phyloP scores from a whole-genome alignment of 148 eudicot genomes.

The Dysphania ambrosioides region DNA sequence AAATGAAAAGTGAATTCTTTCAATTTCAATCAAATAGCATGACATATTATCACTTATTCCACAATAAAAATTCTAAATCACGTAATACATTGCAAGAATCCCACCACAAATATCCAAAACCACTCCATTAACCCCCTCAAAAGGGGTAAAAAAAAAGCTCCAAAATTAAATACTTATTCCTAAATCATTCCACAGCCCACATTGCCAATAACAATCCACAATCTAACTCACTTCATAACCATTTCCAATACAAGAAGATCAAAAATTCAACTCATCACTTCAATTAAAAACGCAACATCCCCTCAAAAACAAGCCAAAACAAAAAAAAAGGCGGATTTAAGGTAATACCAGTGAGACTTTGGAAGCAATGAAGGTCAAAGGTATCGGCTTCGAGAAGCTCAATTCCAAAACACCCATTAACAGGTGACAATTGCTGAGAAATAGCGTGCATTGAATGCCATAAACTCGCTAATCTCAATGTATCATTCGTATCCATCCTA shows the following conservation, averaged over 20 bases:
- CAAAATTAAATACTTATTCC: no score
- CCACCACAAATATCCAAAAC: no score
- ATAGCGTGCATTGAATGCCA: conserved; percentile 99
- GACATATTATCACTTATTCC: no score
- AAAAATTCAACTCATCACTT: background rate
- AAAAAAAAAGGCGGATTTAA: no score
- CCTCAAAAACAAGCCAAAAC: background rate
- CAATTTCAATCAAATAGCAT: background rate
- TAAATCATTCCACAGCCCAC: background rate
- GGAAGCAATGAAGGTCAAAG: conserved; percentile 95
- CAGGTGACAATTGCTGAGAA: conserved; percentile 94
- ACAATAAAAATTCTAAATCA: no score
- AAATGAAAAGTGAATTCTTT: background rate
- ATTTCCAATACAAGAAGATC: background rate
- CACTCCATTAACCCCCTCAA: background rate
- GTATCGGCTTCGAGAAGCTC: conserved; percentile 93
- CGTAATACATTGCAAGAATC: no score
- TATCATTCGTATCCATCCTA: conserved; percentile 94
- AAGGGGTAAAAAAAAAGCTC: background rate
- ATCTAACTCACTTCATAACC: background rate
- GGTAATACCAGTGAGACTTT: conserved; percentile 76
- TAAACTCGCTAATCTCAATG: conserved; percentile 88
- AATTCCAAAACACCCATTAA: conserved; percentile 65
- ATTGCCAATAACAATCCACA: no score
- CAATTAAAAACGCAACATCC: background rate